phyloP scores from a whole-genome alignment of 1,284 basidiomycete species.

The Microstroma glucosiphilum region DNA sequence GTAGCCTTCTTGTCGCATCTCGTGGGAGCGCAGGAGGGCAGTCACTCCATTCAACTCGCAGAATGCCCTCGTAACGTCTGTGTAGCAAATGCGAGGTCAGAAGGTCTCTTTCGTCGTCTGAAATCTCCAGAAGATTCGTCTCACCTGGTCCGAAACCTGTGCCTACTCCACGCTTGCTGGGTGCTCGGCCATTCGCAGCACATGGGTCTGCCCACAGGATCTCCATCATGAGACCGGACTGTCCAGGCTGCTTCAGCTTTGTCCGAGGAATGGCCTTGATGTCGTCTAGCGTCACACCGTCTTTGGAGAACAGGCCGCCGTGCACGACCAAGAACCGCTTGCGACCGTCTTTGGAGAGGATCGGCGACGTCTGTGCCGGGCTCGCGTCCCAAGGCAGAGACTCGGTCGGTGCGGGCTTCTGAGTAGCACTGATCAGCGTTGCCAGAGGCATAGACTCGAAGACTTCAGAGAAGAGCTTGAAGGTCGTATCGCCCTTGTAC shows the following conservation, averaged over 20 bases:
- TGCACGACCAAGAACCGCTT: slow-evolving; percentile 95
- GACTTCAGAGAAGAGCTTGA: slow-evolving; percentile 46
- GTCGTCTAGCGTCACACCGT: slow-evolving; percentile 85
- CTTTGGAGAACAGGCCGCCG: slow-evolving; percentile 82
- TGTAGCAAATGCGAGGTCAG: neutral
- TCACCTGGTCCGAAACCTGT: slow-evolving; percentile 86
- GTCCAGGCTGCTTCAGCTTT: slow-evolving; percentile 76
- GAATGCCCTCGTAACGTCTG: slow-evolving; percentile 59
- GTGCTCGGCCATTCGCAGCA: slow-evolving; percentile 78
- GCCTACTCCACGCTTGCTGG: slow-evolving; percentile 93
- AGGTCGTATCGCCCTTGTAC: slow-evolving; percentile 41
- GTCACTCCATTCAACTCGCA: slow-evolving; percentile 80
- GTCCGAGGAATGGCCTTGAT: slow-evolving; percentile 80
- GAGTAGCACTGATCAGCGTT: slow-evolving; percentile 71
- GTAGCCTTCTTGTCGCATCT: slow-evolving; percentile 84
- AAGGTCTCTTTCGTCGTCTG: slow-evolving; percentile 14
- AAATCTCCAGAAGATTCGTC: slow-evolving; percentile 27
- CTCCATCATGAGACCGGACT: slow-evolving; percentile 87
- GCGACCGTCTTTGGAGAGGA: slow-evolving; percentile 70
- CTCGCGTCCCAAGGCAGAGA: slow-evolving; percentile 33
- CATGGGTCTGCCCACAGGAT: slow-evolving; percentile 75
- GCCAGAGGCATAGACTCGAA: slow-evolving; percentile 63
- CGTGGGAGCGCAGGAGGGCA: slow-evolving; percentile 88
- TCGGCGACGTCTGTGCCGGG: slow-evolving; percentile 52
- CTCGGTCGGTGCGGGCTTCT: slow-evolving; percentile 55